A percentile compares a stretch with the other conserved stretches of the same genome.
Evolutionary conservation across 768 basidiomycete species (phyloP).

Genomic region (Termitomyces sp.): DNA sequence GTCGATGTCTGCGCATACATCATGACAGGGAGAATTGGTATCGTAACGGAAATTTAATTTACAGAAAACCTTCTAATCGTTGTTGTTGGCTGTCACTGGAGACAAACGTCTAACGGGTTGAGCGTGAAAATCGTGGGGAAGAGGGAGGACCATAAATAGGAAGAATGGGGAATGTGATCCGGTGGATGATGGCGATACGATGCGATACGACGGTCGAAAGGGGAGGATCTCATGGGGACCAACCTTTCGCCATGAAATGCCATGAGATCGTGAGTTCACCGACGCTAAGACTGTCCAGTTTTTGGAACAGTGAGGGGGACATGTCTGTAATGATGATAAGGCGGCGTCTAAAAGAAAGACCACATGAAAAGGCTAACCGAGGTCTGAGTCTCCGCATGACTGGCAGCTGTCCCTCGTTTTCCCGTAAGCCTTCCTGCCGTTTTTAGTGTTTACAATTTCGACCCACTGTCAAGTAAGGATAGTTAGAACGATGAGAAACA

Average conservation of each 20-base stretch:
- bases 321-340: conserved; percentile 45
- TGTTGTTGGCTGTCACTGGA: conserved; percentile 12
- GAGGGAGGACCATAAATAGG: neutral
- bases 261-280: conserved; percentile 57
- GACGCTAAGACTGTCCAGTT: conserved; percentile 41
- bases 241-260: conserved; percentile 53
- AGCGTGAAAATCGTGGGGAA: conserved; percentile 1
- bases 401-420: conserved; percentile 57
- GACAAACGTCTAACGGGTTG: conserved; percentile 12
- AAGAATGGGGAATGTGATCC: conserved; percentile 6
- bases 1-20: neutral
- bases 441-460: conserved; percentile 55
- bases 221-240: conserved; percentile 34
- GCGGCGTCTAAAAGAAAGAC: neutral
- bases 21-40: neutral
- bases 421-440: conserved; percentile 47
- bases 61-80: conserved; percentile 18
- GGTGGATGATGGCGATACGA: conserved; percentile 3
- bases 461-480: conserved; percentile 44
- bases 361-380: conserved; percentile 39
- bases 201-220: neutral
- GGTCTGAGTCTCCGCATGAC: conserved; percentile 45
- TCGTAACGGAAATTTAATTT: conserved; percentile 7
- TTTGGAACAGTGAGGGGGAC: conserved; percentile 58
- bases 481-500: conserved; percentile 10